Evolutionary conservation across 331 rosid species (phyloP).

Genomic region (Dryas integrifolia): DNA sequence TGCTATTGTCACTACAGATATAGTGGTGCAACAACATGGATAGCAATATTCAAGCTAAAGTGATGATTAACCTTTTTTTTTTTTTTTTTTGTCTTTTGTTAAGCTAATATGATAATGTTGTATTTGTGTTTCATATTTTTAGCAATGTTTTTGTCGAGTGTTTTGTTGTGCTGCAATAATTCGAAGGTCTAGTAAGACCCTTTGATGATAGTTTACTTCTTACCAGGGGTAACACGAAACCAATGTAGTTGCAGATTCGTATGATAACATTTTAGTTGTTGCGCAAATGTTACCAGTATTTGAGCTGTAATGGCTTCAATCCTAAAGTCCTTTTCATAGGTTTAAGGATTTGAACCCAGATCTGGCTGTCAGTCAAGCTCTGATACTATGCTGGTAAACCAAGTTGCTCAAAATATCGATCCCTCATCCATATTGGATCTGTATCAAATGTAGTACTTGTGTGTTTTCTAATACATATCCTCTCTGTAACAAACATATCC

Average conservation of each 20-base stretch:
- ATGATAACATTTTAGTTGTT: background rate
- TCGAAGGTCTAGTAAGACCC: background rate
- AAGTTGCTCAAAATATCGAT: background rate
- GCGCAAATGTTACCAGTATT: background rate
- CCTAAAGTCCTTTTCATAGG: background rate
- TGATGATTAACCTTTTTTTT: background rate
- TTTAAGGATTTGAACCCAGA: background rate
- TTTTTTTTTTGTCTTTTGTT: background rate
- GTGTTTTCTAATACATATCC: background rate
- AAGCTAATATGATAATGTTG: background rate
- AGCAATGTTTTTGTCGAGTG: background rate
- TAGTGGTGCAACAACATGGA: background rate
- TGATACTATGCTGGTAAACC: background rate
- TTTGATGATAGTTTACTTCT: background rate
- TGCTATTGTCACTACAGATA: conserved; percentile 8
- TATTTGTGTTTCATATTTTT: background rate
- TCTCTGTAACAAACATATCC: background rate
- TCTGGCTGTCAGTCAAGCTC: background rate
- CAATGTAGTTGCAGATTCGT: background rate
- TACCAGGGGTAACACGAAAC: background rate
- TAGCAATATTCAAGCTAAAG: background rate
- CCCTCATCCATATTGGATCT: background rate
- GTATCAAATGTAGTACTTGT: background rate
- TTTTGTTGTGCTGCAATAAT: background rate
- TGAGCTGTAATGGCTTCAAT: background rate